These are phyloP conservation scores for Backusella luteola DNA, from an alignment of 192 early-diverging fungal species.

Conservation along the genomic window DNA sequence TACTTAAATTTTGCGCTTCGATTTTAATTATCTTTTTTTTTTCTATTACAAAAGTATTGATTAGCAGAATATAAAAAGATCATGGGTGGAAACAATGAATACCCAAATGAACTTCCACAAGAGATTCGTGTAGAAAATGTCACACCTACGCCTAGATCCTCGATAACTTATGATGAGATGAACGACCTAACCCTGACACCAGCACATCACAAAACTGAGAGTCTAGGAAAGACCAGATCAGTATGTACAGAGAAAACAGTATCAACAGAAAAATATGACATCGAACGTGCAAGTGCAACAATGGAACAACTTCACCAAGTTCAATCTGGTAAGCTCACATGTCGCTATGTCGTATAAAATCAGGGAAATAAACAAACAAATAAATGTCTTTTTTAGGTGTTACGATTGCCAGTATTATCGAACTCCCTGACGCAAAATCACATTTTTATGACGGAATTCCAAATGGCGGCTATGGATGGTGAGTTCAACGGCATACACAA, in stretches of 20 bases:
- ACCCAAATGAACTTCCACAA: background rate
- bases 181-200: background rate
- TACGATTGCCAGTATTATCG: constrained; percentile 12
- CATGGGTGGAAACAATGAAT: background rate
- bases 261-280: constrained; percentile 8
- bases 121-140: background rate
- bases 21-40: background rate
- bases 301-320: background rate
- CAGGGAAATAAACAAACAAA: background rate
- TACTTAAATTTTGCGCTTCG: background rate
- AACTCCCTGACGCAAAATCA: background rate
- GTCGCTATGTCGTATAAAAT: background rate
- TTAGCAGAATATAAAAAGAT: background rate
- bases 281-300: background rate
- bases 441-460: constrained; percentile 16
- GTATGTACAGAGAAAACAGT: background rate
- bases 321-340: background rate
- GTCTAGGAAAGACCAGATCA: background rate
- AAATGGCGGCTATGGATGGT: constrained; percentile 20
- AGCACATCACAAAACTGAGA: background rate
- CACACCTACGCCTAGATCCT: background rate
- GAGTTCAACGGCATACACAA: background rate
- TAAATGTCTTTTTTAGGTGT: background rate
- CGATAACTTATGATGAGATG: constrained; percentile 5
- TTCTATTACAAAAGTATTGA: background rate